phyloP scores from a whole-genome alignment of 495 filamentous ascomycete species.

The Platismatia glauca region DNA sequence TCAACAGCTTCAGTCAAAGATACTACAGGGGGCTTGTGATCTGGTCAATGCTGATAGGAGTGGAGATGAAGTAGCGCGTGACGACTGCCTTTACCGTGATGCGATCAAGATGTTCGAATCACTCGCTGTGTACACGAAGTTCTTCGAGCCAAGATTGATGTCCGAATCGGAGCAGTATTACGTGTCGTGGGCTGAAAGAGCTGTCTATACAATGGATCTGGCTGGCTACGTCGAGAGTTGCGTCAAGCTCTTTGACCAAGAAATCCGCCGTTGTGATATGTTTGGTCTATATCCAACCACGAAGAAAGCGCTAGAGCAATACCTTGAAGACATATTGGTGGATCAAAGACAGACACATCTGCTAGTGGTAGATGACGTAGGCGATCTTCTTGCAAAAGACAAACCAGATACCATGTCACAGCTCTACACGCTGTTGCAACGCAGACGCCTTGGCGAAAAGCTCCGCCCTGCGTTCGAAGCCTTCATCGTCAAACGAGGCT shows the following conservation, averaged over 20 bases:
- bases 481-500: constrained; percentile 71
- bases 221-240: constrained; percentile 62
- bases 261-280: constrained; percentile 62
- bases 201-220: constrained; percentile 47
- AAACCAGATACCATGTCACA: constrained; percentile 58
- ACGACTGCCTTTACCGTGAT: constrained; percentile 52
- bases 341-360: constrained; percentile 55
- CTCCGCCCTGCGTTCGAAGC: constrained; percentile 63
- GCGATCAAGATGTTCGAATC: constrained; percentile 72
- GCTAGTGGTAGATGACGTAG: constrained; percentile 51
- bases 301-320: constrained; percentile 58
- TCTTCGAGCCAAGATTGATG: constrained; percentile 73
- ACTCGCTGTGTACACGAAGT: constrained; percentile 63
- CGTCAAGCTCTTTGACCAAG: constrained; percentile 54
- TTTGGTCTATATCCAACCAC: constrained; percentile 78
- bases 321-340: constrained; percentile 39
- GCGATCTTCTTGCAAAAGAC: constrained; percentile 56
- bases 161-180: constrained; percentile 56
- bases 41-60: constrained; percentile 64
- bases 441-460: constrained; percentile 51
- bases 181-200: constrained; percentile 51
- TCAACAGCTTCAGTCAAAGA: constrained; percentile 38
- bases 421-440: constrained; percentile 67
- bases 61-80: constrained; percentile 39
- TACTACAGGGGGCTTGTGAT: constrained; percentile 65